These are phyloP conservation scores for Chalciporus pseudorubinellus DNA, from an alignment of 768 basidiomycete species.

Conservation along the genomic window DNA sequence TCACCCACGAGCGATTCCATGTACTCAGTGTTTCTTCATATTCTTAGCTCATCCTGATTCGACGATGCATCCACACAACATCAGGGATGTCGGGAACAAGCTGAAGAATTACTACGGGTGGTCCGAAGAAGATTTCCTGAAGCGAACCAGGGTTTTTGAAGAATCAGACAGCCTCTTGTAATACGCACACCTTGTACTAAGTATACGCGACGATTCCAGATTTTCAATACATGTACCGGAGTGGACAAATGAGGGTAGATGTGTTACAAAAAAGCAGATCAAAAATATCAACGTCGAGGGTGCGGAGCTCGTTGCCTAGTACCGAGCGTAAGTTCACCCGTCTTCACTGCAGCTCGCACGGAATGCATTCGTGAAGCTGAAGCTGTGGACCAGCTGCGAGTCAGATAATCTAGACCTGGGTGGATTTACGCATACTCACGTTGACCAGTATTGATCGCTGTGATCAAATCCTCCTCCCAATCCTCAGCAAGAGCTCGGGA, in stretches of 20 bases:
- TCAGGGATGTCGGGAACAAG: constrained; percentile 55
- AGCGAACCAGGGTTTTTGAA: constrained; percentile 12
- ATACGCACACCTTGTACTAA: not conserved
- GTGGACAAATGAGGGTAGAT: not conserved
- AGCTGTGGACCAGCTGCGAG: not conserved
- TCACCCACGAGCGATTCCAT: not conserved
- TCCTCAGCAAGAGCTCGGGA: constrained; percentile 18
- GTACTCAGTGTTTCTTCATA: not conserved
- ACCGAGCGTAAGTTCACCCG: not conserved
- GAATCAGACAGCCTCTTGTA: not conserved
- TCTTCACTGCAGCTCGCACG: not conserved
- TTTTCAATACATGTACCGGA: not conserved
- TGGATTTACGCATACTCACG: constrained; percentile 14
- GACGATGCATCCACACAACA: constrained; percentile 48
- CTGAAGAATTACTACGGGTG: constrained; percentile 68
- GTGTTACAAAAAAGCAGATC: not conserved
- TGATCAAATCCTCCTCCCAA: constrained; percentile 17
- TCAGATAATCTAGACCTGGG: not conserved
- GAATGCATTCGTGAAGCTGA: not conserved
- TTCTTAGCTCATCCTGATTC: constrained; percentile 69
- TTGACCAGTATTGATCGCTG: constrained; percentile 16
- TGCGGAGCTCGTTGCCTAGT: not conserved
- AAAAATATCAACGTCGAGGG: not conserved
- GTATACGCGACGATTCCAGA: not conserved
- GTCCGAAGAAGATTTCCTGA: constrained; percentile 44